A percentile compares a stretch with the other conserved stretches of the same genome.
Evolutionary conservation across 2,329 filamentous ascomycete species (phyloP).

Genomic region (Apiospora sp.): DNA sequence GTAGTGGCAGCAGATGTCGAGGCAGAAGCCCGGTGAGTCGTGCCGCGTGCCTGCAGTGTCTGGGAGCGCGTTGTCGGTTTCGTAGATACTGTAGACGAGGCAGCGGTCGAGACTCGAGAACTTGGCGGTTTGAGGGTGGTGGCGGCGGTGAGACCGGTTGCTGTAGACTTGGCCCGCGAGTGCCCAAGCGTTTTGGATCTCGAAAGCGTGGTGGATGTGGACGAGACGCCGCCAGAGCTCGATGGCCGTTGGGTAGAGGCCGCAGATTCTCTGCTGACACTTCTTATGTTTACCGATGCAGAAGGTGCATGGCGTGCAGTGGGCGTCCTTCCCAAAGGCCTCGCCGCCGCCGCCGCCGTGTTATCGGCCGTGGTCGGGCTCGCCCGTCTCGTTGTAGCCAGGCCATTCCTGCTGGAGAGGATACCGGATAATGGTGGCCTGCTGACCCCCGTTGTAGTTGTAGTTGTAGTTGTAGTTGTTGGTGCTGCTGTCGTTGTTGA

Average conservation of each 20-base stretch:
- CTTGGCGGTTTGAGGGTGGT: conserved; percentile 42
- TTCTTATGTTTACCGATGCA: neutral
- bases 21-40: neutral
- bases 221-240: conserved; percentile 39
- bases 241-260: conserved; percentile 34
- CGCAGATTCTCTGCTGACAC: conserved; percentile 27
- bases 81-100: conserved; percentile 23
- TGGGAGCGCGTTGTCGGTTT: conserved; percentile 32
- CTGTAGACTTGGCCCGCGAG: conserved; percentile 51
- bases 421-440: conserved; percentile 4
- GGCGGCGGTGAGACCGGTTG: conserved; percentile 47
- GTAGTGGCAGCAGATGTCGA: neutral
- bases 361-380: conserved; percentile 27
- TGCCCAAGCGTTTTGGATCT: conserved; percentile 38
- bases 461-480: conserved; percentile 20
- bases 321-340: conserved; percentile 37
- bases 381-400: conserved; percentile 24
- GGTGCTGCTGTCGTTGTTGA: conserved; percentile 24
- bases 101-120: conserved; percentile 33
- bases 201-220: conserved; percentile 30
- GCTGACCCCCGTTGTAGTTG: conserved; percentile 28
- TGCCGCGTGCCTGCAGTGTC: conserved; percentile 44
- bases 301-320: conserved; percentile 36
- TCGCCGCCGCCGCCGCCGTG: conserved; percentile 33
- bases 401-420: conserved; percentile 12